phyloP scores from a whole-genome alignment of 306 rosid species.

The Geum urbanum region DNA sequence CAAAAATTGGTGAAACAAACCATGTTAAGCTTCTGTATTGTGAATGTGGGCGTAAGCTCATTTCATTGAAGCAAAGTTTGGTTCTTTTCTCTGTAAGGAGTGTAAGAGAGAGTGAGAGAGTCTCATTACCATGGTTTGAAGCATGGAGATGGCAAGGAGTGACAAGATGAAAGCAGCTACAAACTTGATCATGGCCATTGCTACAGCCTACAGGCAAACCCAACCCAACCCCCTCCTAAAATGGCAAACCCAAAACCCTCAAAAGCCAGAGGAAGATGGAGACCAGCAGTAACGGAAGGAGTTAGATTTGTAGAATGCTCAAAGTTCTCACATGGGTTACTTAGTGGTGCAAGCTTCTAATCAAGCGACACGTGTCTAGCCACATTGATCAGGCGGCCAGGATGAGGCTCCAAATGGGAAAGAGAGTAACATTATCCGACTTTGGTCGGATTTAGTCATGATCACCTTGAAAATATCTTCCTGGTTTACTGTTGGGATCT shows the following conservation, averaged over 20 bases:
- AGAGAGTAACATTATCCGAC: background rate
- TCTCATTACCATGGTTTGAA: constrained; percentile 54
- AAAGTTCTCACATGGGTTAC: background rate
- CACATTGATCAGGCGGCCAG: background rate
- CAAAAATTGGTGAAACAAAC: constrained; percentile 16
- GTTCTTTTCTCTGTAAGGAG: background rate
- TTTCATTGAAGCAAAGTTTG: background rate
- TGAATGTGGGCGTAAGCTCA: background rate
- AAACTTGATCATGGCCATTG: constrained; percentile 57
- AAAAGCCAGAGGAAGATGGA: background rate
- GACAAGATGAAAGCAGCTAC: constrained; percentile 42
- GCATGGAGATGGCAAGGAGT: constrained; percentile 59
- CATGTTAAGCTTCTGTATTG: background rate
- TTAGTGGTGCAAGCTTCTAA: background rate
- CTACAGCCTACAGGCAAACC: constrained; percentile 10
- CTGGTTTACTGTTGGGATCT: background rate
- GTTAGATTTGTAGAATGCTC: constrained; percentile 2
- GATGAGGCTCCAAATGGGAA: background rate
- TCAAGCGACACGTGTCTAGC: background rate
- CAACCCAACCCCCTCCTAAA: constrained; percentile 13
- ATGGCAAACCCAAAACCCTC: background rate
- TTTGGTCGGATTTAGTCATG: background rate
- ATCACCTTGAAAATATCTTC: background rate
- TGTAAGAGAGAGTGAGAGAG: background rate
- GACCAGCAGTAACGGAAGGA: background rate